Evolutionary conservation across 371 early-diverging fungal genomes (phyloP).

Genomic region (Lichtheimia hyalospora): DNA sequence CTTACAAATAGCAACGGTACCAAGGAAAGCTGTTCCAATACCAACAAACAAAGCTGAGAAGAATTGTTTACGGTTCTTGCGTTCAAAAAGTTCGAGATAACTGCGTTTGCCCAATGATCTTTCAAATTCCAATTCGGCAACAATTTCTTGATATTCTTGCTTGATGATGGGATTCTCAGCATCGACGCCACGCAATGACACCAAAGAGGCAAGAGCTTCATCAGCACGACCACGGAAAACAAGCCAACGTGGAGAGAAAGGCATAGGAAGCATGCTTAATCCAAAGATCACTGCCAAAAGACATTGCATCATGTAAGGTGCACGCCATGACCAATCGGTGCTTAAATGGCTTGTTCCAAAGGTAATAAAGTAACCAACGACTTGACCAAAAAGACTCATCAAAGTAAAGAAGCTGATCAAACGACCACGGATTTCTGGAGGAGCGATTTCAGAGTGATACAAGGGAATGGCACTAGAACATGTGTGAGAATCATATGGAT

Average conservation of each 20-base stretch:
- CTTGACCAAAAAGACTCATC: constrained; percentile 39
- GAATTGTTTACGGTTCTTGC: constrained; percentile 39
- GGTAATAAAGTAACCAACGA: constrained; percentile 46
- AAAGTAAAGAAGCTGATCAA: constrained; percentile 42
- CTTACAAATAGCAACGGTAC: constrained; percentile 56
- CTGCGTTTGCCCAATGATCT: constrained; percentile 40
- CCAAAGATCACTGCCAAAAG: constrained; percentile 25
- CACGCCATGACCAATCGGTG: constrained; percentile 44
- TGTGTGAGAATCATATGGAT: too few species aligned
- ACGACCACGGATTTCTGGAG: constrained; percentile 63
- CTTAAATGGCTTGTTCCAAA: constrained; percentile 45
- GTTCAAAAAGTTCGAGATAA: constrained; percentile 38
- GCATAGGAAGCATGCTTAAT: constrained; percentile 21
- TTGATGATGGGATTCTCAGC: constrained; percentile 37
- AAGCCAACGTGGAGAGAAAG: constrained; percentile 62
- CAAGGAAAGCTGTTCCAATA: constrained; percentile 63
- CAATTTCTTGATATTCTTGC: constrained; percentile 34
- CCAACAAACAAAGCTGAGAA: constrained; percentile 48
- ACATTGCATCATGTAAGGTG: constrained; percentile 35
- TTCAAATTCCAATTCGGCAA: constrained; percentile 39
- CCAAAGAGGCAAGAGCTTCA: constrained; percentile 45
- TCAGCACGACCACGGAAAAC: constrained; percentile 47
- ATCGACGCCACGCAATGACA: constrained; percentile 40
- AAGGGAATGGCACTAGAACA: constrained; percentile 13
- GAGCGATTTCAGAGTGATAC: constrained; percentile 68